phyloP scores from a whole-genome alignment of 148 eudicot genomes.

The Rhododendron williamsianum region DNA sequence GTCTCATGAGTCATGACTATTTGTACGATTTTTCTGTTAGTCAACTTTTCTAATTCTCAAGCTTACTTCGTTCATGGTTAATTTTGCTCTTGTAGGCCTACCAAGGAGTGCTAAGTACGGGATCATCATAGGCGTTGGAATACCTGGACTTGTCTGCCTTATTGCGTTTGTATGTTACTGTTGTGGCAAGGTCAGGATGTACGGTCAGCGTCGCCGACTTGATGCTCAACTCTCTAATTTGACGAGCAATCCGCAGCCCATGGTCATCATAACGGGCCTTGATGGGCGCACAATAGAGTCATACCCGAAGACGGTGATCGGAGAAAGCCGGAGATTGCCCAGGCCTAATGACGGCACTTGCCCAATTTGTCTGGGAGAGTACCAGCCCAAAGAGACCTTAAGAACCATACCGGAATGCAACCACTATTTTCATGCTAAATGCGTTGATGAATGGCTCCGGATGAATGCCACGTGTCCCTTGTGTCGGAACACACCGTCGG shows the following conservation, averaged over 20 bases:
- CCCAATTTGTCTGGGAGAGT: constrained; percentile 69
- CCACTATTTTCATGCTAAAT: constrained; percentile 72
- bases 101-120: constrained; percentile 55
- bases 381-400: constrained; percentile 56
- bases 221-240: constrained; percentile 26
- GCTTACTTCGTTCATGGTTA: background rate
- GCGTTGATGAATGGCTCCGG: constrained; percentile 84
- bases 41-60: background rate
- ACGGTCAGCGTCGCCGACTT: constrained; percentile 6
- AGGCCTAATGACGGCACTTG: constrained; percentile 44
- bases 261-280: background rate
- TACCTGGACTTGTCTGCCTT: constrained; percentile 48
- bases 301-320: background rate
- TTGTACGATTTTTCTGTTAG: background rate
- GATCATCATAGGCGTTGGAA: constrained; percentile 47
- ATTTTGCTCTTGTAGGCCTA: constrained; percentile 34
- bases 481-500: constrained; percentile 60
- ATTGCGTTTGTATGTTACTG: constrained; percentile 39
- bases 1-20: background rate
- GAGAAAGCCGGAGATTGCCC: constrained; percentile 41
- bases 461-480: constrained; percentile 75
- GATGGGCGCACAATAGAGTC: constrained; percentile 5
- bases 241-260: constrained; percentile 36
- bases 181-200: constrained; percentile 20
- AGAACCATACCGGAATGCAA: constrained; percentile 73